These are phyloP conservation scores for Wickerhamomyces sp. DNA, from an alignment of 1,139 yeast species.

Conservation along the genomic window DNA sequence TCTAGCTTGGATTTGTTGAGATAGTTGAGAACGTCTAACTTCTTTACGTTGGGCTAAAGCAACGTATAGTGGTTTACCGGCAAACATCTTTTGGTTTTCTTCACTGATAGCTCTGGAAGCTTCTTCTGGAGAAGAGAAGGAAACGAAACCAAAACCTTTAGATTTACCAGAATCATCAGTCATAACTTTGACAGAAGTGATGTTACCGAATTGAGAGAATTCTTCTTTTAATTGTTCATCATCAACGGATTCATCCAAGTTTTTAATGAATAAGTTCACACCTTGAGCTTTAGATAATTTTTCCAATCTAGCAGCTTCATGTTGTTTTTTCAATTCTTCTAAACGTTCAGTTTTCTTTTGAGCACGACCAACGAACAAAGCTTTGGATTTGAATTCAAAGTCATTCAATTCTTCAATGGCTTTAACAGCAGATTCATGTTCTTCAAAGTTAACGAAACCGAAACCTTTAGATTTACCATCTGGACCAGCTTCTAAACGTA, in stretches of 20 bases:
- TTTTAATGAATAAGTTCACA: slow-evolving; percentile 93
- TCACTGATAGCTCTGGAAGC: slow-evolving; percentile 98
- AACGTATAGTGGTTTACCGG: slow-evolving; percentile 95
- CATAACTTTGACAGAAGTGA: slow-evolving; percentile 97
- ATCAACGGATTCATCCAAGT: slow-evolving; percentile 89
- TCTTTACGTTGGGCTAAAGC: slow-evolving; percentile 99
- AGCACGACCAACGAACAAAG: slow-evolving; percentile 95
- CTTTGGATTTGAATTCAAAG: slow-evolving; percentile 78
- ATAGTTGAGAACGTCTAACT: slow-evolving; percentile 94
- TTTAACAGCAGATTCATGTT: slow-evolving; percentile 81
- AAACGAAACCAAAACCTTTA: slow-evolving; percentile 97
- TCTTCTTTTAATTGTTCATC: slow-evolving; percentile 91
- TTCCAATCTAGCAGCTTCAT: slow-evolving; percentile 90
- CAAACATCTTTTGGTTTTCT: slow-evolving; percentile 96
- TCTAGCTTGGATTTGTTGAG: slow-evolving; percentile 97
- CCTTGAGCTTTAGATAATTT: slow-evolving; percentile 95
- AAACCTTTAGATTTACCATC: slow-evolving; percentile 94
- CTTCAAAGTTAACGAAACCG: slow-evolving; percentile 89
- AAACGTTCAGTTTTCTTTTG: slow-evolving; percentile 98
- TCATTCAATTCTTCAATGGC: slow-evolving; percentile 94
- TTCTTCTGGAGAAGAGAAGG: slow-evolving; percentile 97
- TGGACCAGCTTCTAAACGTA: slow-evolving; percentile 73
- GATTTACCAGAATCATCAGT: slow-evolving; percentile 92
- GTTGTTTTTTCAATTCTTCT: slow-evolving; percentile 93
- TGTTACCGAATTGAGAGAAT: slow-evolving; percentile 89